A percentile compares a stretch with the other conserved stretches of the same genome.
Evolutionary conservation across 148 eudicot genomes (phyloP).

Genomic region (Amaranthus hypochondriacus): DNA sequence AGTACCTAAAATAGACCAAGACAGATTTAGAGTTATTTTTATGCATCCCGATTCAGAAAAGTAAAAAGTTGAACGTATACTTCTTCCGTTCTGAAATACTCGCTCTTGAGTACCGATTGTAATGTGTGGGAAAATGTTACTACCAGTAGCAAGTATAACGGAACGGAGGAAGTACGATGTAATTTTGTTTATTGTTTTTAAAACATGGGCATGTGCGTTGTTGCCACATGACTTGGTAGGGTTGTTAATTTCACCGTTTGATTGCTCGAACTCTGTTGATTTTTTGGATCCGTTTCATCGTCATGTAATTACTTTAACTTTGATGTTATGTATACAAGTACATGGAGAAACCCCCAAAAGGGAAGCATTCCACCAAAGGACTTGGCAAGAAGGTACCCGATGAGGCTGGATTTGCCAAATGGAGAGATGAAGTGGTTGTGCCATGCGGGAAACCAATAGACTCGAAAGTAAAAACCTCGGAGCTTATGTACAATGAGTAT

Average conservation of each 20-base stretch:
- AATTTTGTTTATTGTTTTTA: too few species aligned
- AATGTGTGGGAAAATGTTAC: not conserved
- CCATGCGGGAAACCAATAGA: slow-evolving; percentile 94
- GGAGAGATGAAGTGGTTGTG: slow-evolving; percentile 85
- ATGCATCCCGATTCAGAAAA: not conserved
- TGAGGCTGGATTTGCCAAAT: slow-evolving; percentile 57
- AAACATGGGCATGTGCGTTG: not conserved
- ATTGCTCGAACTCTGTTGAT: not conserved
- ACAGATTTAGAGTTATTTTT: not conserved
- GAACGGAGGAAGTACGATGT: too few species aligned
- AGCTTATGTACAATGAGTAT: slow-evolving; percentile 92
- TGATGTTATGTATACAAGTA: slow-evolving; percentile 36
- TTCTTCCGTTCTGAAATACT: not conserved
- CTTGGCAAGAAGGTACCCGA: slow-evolving; percentile 83
- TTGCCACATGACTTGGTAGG: not conserved
- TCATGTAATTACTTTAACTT: slow-evolving; percentile 2
- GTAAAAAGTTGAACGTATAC: not conserved
- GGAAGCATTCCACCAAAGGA: slow-evolving; percentile 97
- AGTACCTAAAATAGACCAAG: too few species aligned
- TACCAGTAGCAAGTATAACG: too few species aligned
- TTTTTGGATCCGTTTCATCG: slow-evolving; percentile 1
- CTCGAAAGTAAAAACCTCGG: slow-evolving; percentile 67
- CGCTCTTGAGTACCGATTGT: not conserved
- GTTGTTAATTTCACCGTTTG: not conserved
- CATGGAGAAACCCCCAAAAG: slow-evolving; percentile 87